A percentile compares a stretch with the other conserved stretches of the same genome.
Evolutionary conservation across 2,329 filamentous ascomycete genomes (phyloP).

Genomic region (Monosporascus cannonballus): DNA sequence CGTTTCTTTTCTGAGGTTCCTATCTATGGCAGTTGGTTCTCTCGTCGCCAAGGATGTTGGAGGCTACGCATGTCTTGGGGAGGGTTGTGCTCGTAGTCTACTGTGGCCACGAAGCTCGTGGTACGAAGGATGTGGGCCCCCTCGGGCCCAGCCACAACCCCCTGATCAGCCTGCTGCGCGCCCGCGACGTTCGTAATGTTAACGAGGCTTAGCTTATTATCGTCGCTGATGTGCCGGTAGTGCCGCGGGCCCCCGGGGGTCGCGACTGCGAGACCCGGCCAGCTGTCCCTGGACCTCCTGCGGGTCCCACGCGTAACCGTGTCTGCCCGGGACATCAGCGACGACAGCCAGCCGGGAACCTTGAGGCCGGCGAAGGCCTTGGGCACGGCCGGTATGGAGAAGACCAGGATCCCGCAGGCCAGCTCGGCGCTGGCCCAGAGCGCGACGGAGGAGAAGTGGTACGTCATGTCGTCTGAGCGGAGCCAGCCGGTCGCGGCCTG

Average conservation of each 20-base stretch:
- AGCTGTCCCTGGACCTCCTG: background rate
- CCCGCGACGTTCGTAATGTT: background rate
- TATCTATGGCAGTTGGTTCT: too few relatives aligned
- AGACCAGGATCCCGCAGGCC: conserved; percentile 7
- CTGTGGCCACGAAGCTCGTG: too few relatives aligned
- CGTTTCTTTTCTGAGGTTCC: too few relatives aligned
- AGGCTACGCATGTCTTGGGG: too few relatives aligned
- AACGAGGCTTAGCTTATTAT: background rate
- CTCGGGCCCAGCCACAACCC: too few relatives aligned
- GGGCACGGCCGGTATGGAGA: conserved; percentile 4
- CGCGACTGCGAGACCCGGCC: background rate
- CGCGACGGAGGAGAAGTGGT: conserved; percentile 5
- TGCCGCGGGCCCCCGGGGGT: background rate
- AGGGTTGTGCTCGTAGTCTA: too few relatives aligned
- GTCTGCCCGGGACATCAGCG: background rate
- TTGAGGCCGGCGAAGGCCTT: background rate
- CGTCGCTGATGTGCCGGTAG: background rate
- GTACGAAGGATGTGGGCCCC: too few relatives aligned
- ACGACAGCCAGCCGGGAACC: background rate
- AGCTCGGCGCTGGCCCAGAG: conserved; percentile 9
- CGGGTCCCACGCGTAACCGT: background rate
- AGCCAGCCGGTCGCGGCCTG: conserved; percentile 1
- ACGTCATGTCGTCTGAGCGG: conserved; percentile 6
- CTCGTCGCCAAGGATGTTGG: too few relatives aligned
- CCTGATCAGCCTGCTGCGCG: background rate